Conservation (phyloP, 345 rosid genomes). For the Salix dunnii region DNA sequence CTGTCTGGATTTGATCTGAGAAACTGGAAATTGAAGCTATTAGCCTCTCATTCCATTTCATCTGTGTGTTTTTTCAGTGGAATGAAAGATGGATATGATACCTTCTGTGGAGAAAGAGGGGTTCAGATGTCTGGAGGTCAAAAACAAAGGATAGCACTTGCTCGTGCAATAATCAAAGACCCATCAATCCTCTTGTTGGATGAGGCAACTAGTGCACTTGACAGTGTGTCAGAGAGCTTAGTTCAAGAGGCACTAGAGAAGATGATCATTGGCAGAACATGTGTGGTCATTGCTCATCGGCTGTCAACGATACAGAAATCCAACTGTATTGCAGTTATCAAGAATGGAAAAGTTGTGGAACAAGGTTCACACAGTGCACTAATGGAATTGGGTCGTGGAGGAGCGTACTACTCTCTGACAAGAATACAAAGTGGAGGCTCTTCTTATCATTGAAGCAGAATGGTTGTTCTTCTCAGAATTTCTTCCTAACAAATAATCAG, state of each 20-base stretch:
- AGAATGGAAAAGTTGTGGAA: slow-evolving; percentile 51
- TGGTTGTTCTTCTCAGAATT: too few species aligned
- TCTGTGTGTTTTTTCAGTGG: slow-evolving; percentile 31
- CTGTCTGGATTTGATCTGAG: neutral
- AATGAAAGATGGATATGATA: slow-evolving; percentile 63
- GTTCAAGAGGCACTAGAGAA: slow-evolving; percentile 67
- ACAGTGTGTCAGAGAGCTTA: slow-evolving; percentile 53
- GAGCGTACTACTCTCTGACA: slow-evolving; percentile 45
- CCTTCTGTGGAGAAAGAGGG: slow-evolving; percentile 67
- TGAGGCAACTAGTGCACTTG: slow-evolving; percentile 78
- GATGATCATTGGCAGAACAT: slow-evolving; percentile 56
- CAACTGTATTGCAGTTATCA: slow-evolving; percentile 47
- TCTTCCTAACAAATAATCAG: too few species aligned
- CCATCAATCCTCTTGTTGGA: slow-evolving; percentile 63
- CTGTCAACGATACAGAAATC: slow-evolving; percentile 60
- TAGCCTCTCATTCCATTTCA: neutral
- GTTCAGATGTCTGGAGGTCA: slow-evolving; percentile 74
- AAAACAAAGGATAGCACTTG: slow-evolving; percentile 66
- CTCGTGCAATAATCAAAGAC: slow-evolving; percentile 65
- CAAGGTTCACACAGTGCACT: slow-evolving; percentile 56
- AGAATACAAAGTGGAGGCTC: slow-evolving; percentile 35
- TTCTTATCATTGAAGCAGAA: slow-evolving; percentile 18
- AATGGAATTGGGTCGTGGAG: slow-evolving; percentile 34
- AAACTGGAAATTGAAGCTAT: neutral
- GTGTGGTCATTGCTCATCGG: slow-evolving; percentile 53